Base-by-base conservation (phyloP, 345 rosid genomes). In the Gossypium rotundifolium region DNA sequence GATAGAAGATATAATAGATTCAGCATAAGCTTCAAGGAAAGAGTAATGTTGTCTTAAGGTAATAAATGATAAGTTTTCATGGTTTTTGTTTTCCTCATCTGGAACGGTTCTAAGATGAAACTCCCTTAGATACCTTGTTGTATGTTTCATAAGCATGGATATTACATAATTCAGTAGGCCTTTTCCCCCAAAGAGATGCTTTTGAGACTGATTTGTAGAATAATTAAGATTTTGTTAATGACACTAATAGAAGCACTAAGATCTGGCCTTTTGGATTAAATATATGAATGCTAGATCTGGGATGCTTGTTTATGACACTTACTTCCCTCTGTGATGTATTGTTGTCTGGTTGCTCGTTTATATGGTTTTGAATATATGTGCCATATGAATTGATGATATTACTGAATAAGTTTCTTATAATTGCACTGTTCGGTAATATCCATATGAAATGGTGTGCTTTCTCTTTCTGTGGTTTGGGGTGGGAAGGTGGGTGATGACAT, bases 91-190 rank as follows among this genome's bases (percentile, higher is more conserved):
- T 11, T 11, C 17, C 54, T 14, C 54, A 49, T 49, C 4, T 49
- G n/a, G 17, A 49, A 54, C 51, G 9, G 69, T 17, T 65, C n/a
- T 71, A 71, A 49, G 58, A 44, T 69, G 64, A 70, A 75, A 17
- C 23, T 63, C 40, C 13, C 67, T 38, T 33, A n/a, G n/a, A 13
- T 61, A 61, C 65, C 44, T 61, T 29, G 1, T 6, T 61, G 18
- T 16, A 61, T 61, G 65, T 61, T 61, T 29, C 6, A 33, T 61
- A 61, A 29, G 44, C 65, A 58, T 22, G 62, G 29, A 20, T 33
- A 33, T 23, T 22, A 58, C 16, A 59, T 23, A 2, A 8, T 59
- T 29, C 27, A 25, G 4, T 58, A 55, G 59, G 12, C 25, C 59
- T 9, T 55, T 18, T 1, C 18, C 49, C 49, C 49, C 12, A 9